phyloP scores from a whole-genome alignment of 2,329 filamentous ascomycete species.

The Aspergillus sp. region DNA sequence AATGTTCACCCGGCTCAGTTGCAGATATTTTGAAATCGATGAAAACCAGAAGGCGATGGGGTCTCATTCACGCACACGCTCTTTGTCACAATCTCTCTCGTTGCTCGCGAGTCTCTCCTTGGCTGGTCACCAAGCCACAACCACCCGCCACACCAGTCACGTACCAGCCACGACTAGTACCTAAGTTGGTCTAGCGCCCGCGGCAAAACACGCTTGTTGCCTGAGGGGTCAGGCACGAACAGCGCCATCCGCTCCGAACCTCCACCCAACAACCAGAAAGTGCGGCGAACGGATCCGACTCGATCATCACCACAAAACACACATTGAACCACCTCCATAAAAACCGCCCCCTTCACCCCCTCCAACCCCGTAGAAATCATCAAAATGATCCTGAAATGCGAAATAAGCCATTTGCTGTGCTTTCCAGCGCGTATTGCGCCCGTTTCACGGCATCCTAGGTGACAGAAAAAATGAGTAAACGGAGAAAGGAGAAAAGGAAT shows the following conservation, averaged over 20 bases:
- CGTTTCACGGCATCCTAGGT: neutral
- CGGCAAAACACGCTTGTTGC: neutral
- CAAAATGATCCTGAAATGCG: neutral
- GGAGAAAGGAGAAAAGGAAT: constrained; percentile 7
- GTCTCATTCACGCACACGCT: neutral
- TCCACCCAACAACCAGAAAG: neutral
- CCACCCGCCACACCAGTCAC: neutral
- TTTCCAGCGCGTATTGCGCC: neutral
- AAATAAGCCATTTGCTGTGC: neutral
- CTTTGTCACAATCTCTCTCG: neutral
- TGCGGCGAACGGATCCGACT: neutral
- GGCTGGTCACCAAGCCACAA: neutral
- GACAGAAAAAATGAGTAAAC: neutral
- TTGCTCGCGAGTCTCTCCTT: neutral
- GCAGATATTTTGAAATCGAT: neutral
- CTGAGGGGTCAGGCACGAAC: neutral
- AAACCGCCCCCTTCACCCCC: neutral
- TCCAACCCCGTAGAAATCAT: neutral
- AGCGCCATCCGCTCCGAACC: neutral
- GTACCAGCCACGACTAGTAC: neutral
- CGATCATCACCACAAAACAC: neutral
- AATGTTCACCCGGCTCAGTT: neutral
- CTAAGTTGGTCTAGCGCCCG: neutral
- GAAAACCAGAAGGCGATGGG: neutral
- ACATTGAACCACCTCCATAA: neutral